Evolutionary conservation across 306 rosid species (phyloP), one percentile per base, ranked within the genome.

Genomic region (Cyclanthera cordifolia): DNA sequence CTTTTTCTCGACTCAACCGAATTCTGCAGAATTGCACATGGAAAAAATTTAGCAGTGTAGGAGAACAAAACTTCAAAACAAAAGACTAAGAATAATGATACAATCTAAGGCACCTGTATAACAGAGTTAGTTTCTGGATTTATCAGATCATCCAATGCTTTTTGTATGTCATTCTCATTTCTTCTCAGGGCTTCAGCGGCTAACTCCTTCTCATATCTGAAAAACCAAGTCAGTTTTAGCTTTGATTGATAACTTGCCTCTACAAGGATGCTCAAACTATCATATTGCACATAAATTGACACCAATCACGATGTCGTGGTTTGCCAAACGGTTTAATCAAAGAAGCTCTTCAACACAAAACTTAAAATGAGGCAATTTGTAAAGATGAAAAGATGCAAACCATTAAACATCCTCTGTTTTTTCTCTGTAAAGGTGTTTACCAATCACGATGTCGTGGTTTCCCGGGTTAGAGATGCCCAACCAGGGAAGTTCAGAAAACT

Each of bases 111-210:
- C 41, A 85, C 96, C 92, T 92, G 97, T 6, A 92, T 68, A 52
- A 75, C 81, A 60, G 97, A 82, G 80, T 83, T 89, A 54, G 84
- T 76, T 74, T 82, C 95, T 37, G 93, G 93, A 79, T 87, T 78
- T 21, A 95, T 92, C 85, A 92, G 77, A 76, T 92, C 90, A 76
- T 92, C 95, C 80, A 92, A 75, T 23, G 97, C 95, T 77, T 74
- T 76, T 57, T 92, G 85, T 70, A 77, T 67, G 63, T 89, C 90
- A 57, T 89, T 92, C 84, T 89, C 98, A 72, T 87, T 89, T 83
- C 80, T 86, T 73, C 90, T 79, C 72, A 89, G 93, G 54, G 97
- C 90, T 81, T 92, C 98, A 30, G 98, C 95, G 12, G 90, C 95
- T 49, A 89, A 94, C 45, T 84, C 89, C 82, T 78, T 92, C 57